Percentiles rank a stretch among this genome's conserved stretches.
phyloP scores from a whole-genome alignment of 495 filamentous ascomycete species.

The Talaromyces nanjingensis region DNA sequence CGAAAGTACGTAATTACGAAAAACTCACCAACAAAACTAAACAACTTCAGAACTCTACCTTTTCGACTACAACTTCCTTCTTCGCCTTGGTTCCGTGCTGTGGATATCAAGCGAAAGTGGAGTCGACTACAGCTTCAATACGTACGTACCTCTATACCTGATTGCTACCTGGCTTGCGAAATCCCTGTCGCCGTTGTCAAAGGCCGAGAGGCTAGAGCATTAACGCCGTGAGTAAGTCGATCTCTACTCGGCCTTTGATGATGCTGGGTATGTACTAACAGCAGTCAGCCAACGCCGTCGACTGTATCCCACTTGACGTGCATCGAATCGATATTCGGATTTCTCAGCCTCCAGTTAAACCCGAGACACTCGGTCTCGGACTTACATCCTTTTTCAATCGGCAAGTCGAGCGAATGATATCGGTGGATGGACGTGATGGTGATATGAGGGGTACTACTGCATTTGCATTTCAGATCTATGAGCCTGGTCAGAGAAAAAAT shows the following conservation, averaged over 20 bases:
- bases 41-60: neutral
- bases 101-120: neutral
- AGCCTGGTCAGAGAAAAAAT: neutral
- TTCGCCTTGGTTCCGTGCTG: neutral
- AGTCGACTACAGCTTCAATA: neutral
- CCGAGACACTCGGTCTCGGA: neutral
- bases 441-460: neutral
- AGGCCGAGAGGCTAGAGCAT: neutral
- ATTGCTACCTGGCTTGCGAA: neutral
- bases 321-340: neutral
- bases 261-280: neutral
- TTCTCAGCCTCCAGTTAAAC: neutral
- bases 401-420: neutral
- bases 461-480: neutral
- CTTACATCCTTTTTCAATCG: neutral
- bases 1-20: neutral
- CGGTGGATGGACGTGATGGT: neutral
- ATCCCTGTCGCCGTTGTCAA: neutral
- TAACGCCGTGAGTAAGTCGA: neutral
- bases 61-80: neutral
- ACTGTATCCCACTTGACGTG: neutral
- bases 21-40: neutral
- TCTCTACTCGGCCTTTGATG: neutral
- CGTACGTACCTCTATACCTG: neutral
- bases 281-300: neutral